Conservation (phyloP, 805 yeast species). For the Starmerella tilneyi region DNA sequence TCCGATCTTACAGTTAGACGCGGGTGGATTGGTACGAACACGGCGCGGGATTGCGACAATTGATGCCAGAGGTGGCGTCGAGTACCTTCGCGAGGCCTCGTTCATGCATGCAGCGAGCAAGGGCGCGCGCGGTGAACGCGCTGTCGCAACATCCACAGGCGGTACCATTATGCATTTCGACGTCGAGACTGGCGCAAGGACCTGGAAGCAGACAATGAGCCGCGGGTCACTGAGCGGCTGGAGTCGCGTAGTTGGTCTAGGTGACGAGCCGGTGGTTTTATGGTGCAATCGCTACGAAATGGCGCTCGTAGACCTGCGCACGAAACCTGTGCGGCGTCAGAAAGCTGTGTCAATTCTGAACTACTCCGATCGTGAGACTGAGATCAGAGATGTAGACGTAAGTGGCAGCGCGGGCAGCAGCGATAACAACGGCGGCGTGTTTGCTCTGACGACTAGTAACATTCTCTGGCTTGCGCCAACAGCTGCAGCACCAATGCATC, state of each 20-base stretch:
- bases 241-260: slow-evolving; percentile 15
- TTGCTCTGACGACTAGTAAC: slow-evolving; percentile 59
- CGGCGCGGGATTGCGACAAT: slow-evolving; percentile 12
- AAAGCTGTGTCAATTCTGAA: slow-evolving; percentile 3
- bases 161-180: slow-evolving; percentile 10
- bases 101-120: slow-evolving; percentile 16
- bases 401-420: slow-evolving; percentile 24
- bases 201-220: slow-evolving; percentile 8
- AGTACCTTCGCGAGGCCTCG: slow-evolving; percentile 13
- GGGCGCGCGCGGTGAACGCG: neutral
- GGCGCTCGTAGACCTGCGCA: slow-evolving; percentile 16
- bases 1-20: slow-evolving; percentile 19
- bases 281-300: slow-evolving; percentile 21
- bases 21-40: slow-evolving; percentile 13
- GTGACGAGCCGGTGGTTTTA: slow-evolving; percentile 8
- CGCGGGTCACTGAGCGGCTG: slow-evolving; percentile 20
- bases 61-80: neutral
- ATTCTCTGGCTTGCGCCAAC: slow-evolving; percentile 39
- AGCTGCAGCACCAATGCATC: slow-evolving; percentile 30
- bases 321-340: neutral
- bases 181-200: neutral
- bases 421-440: slow-evolving; percentile 31
- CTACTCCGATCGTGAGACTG: slow-evolving; percentile 11
- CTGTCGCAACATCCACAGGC: slow-evolving; percentile 5
- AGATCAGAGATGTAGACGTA: slow-evolving; percentile 20